phyloP scores from a whole-genome alignment of 768 basidiomycete genomes.

The Trametopsis cervina region DNA sequence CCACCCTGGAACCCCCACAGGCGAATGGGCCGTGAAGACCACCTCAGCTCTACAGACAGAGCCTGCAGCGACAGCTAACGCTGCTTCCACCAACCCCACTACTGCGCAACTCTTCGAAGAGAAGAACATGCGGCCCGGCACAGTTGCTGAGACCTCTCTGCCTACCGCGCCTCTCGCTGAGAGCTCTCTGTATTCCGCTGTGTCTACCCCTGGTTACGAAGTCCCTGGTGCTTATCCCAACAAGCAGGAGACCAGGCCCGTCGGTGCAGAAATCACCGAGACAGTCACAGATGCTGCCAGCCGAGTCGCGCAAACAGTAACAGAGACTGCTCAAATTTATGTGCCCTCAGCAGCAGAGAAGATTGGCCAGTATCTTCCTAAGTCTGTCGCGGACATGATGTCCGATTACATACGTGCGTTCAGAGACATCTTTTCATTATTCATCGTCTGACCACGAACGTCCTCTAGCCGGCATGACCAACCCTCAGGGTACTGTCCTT shows the following conservation, averaged over 20 bases:
- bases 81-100: conserved; percentile 7
- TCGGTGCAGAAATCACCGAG: neutral
- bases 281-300: neutral
- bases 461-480: neutral
- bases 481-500: conserved; percentile 4
- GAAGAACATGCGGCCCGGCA: conserved; percentile 8
- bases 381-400: conserved; percentile 18
- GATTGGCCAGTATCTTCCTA: conserved; percentile 17
- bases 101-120: conserved; percentile 11
- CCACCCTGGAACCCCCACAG: conserved; percentile 9
- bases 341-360: conserved; percentile 9
- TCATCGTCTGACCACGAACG: too few species aligned
- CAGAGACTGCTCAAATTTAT: neutral
- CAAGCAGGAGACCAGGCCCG: neutral
- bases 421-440: too few species aligned
- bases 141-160: neutral
- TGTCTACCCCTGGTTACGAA: conserved; percentile 4
- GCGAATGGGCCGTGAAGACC: conserved; percentile 11
- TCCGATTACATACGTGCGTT: conserved; percentile 20
- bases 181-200: too few species aligned
- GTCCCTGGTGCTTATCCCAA: conserved; percentile 12
- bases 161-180: neutral
- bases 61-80: neutral
- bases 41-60: conserved; percentile 6
- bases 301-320: conserved; percentile 1